These are phyloP conservation scores for Drechslera avenae DNA, from an alignment of 2,329 filamentous ascomycete species.

Conservation along the genomic window DNA sequence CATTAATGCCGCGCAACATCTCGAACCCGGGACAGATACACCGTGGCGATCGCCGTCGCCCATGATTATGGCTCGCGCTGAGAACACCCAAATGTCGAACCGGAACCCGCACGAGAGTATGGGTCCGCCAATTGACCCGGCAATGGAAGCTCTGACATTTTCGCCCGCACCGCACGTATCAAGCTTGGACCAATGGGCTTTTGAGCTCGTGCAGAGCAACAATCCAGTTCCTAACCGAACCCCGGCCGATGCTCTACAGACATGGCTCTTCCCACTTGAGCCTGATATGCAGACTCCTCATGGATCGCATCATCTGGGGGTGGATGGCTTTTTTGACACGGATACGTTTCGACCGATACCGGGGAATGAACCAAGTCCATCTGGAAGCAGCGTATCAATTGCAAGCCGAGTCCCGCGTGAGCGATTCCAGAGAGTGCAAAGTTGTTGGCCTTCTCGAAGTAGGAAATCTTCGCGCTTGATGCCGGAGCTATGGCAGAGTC, in stretches of 20 bases:
- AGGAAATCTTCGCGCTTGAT: constrained; percentile 40
- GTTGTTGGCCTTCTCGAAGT: constrained; percentile 45
- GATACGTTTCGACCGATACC: constrained; percentile 29
- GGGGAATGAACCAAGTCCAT: constrained; percentile 41
- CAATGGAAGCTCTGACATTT: constrained; percentile 46
- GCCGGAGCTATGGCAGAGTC: constrained; percentile 44
- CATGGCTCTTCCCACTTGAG: constrained; percentile 46
- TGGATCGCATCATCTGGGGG: constrained; percentile 35
- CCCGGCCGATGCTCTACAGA: constrained; percentile 44
- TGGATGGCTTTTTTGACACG: constrained; percentile 41
- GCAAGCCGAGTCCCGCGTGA: constrained; percentile 47
- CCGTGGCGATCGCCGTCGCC: constrained; percentile 45
- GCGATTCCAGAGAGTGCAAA: constrained; percentile 48
- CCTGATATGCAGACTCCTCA: constrained; percentile 35
- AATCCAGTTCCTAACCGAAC: constrained; percentile 45
- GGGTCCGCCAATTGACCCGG: constrained; percentile 46
- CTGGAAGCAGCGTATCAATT: constrained; percentile 44
- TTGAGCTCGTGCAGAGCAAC: constrained; percentile 46
- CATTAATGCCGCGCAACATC: constrained; percentile 46
- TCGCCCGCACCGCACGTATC: constrained; percentile 42
- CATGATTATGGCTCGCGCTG: constrained; percentile 32
- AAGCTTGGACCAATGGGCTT: constrained; percentile 46
- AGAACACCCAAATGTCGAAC: constrained; percentile 29
- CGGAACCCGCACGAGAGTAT: constrained; percentile 40
- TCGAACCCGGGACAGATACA: constrained; percentile 40